Conservation (phyloP, 768 basidiomycete genomes). For the Nevesoporus exiguus region DNA sequence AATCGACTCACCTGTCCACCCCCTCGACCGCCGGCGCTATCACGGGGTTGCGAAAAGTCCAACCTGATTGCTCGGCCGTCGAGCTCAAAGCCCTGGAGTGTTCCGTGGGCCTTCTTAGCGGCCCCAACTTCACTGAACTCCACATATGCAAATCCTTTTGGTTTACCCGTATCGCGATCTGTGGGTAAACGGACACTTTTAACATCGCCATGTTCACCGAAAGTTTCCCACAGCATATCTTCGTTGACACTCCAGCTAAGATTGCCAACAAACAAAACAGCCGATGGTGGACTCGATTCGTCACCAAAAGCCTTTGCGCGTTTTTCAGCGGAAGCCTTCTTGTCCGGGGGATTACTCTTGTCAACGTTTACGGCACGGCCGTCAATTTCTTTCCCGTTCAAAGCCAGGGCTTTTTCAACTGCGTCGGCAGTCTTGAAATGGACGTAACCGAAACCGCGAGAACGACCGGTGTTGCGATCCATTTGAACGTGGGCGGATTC, state of each 20-base stretch:
- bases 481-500: constrained; percentile 84
- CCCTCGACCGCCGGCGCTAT: constrained; percentile 50
- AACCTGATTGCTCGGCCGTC: constrained; percentile 79
- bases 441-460: constrained; percentile 84
- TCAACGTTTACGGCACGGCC: constrained; percentile 87
- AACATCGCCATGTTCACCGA: constrained; percentile 82
- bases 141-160: constrained; percentile 97
- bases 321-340: constrained; percentile 55
- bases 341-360: constrained; percentile 63
- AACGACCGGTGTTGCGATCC: constrained; percentile 77
- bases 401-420: constrained; percentile 73
- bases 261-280: constrained; percentile 88
- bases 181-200: constrained; percentile 89
- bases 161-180: constrained; percentile 83
- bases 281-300: constrained; percentile 57
- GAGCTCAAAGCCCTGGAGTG: constrained; percentile 66
- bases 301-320: constrained; percentile 80
- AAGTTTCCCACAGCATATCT: constrained; percentile 85
- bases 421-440: constrained; percentile 68
- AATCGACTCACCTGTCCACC: constrained; percentile 42
- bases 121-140: constrained; percentile 81
- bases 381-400: constrained; percentile 89
- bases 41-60: constrained; percentile 84
- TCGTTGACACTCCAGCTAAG: constrained; percentile 77
- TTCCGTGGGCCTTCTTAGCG: constrained; percentile 78